These are phyloP conservation scores for Talaromyces sp. DNA, from an alignment of 2,329 filamentous ascomycete species.

Conservation along the genomic window DNA sequence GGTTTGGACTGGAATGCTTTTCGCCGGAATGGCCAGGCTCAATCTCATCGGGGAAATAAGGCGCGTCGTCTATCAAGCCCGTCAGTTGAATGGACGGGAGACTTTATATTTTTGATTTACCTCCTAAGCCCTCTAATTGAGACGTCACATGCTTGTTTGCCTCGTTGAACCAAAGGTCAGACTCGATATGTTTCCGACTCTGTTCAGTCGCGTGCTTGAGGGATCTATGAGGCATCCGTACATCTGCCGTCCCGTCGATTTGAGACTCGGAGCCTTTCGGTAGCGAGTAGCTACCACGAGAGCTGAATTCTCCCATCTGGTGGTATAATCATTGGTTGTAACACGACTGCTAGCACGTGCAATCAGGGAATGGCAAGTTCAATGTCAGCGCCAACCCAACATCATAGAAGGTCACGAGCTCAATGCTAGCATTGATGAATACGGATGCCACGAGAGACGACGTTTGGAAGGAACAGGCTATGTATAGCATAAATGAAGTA, in stretches of 20 bases:
- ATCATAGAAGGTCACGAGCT: background rate
- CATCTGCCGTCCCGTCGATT: background rate
- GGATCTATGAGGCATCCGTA: background rate
- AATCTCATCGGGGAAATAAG: constrained; percentile 32
- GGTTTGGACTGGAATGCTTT: constrained; percentile 22
- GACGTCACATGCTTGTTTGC: constrained; percentile 48
- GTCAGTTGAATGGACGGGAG: constrained; percentile 30
- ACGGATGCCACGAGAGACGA: background rate
- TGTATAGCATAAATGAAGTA: background rate
- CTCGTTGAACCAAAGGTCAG: constrained; percentile 51
- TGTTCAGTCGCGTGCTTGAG: background rate
- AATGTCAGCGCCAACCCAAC: background rate
- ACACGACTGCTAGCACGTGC: background rate
- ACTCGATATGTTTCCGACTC: background rate
- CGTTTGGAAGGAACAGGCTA: background rate
- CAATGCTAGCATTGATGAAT: background rate
- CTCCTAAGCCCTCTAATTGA: constrained; percentile 21
- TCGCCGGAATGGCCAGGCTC: background rate
- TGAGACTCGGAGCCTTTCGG: background rate
- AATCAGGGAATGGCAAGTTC: background rate
- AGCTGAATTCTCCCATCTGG: background rate
- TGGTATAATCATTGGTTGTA: background rate
- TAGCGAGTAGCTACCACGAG: constrained; percentile 1
- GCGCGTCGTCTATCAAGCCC: constrained; percentile 32
- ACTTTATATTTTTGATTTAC: constrained; percentile 16